A percentile compares a stretch with the other conserved stretches of the same genome.
These are phyloP conservation scores for Skeletonema grethae DNA, from an alignment of 108 stramenopile species.

Conservation along the genomic window DNA sequence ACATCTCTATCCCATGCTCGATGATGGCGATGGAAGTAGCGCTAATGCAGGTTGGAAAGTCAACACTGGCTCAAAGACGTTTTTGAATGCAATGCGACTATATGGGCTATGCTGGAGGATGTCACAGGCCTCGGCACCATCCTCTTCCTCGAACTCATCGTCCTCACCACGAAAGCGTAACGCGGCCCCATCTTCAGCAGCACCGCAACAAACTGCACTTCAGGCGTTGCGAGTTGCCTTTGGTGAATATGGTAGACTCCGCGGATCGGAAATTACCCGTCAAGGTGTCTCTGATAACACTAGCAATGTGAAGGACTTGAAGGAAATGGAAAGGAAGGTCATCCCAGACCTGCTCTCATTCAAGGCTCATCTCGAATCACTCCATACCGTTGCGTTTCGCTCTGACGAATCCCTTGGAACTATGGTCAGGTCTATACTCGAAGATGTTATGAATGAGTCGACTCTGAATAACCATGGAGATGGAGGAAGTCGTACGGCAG, in stretches of 20 bases:
- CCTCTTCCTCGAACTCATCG: not conserved
- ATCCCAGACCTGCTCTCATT: conserved; percentile 68
- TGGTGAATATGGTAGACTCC: conserved; percentile 41
- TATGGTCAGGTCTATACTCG: conserved; percentile 83
- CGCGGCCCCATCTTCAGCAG: not conserved
- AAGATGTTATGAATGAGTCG: conserved; percentile 76
- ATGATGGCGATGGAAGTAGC: conserved; percentile 24
- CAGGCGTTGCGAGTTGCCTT: conserved; percentile 35
- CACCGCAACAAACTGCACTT: conserved; percentile 35
- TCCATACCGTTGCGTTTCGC: conserved; percentile 63
- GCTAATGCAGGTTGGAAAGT: conserved; percentile 9
- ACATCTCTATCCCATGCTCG: conserved; percentile 43
- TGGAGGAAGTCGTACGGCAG: conserved; percentile 73
- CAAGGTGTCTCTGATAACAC: conserved; percentile 20
- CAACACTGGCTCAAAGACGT: conserved; percentile 20
- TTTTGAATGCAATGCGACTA: conserved; percentile 41
- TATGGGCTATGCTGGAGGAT: conserved; percentile 47
- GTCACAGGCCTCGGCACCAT: conserved; percentile 18
- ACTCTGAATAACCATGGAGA: conserved; percentile 28
- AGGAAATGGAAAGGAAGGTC: conserved; percentile 58
- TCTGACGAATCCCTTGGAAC: conserved; percentile 66
- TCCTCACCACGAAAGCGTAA: not conserved
- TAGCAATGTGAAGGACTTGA: conserved; percentile 30
- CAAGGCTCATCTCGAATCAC: conserved; percentile 58
- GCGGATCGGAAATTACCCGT: conserved; percentile 48